Percentiles rank a stretch among this genome's conserved stretches.
Evolutionary conservation across 495 filamentous ascomycete genomes (phyloP).

Genomic region (Stereocaulon alpinum): DNA sequence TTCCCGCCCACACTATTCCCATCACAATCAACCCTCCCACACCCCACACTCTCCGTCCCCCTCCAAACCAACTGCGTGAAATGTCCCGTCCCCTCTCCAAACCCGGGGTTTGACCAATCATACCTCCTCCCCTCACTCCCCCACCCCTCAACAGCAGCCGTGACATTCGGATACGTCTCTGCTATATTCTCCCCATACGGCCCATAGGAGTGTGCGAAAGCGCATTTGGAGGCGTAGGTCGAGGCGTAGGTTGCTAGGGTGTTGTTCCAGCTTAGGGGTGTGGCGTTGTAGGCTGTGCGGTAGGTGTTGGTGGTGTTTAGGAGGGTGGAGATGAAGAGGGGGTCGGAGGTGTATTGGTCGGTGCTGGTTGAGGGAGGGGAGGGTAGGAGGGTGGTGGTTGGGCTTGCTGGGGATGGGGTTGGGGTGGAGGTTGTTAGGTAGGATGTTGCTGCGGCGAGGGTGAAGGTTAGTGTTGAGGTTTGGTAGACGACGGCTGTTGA

Average conservation of each 20-base stretch:
- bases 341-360: constrained; percentile 39
- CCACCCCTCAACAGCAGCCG: constrained; percentile 55
- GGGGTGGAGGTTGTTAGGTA: neutral
- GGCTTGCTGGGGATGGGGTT: neutral
- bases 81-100: constrained; percentile 61
- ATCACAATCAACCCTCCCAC: constrained; percentile 49
- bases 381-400: neutral
- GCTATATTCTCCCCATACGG: constrained; percentile 75
- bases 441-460: neutral
- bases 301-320: constrained; percentile 60
- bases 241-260: constrained; percentile 47
- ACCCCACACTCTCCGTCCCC: constrained; percentile 58
- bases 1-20: constrained; percentile 23
- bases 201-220: constrained; percentile 53
- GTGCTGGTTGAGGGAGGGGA: constrained; percentile 23
- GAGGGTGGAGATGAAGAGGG: constrained; percentile 44
- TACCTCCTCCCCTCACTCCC: constrained; percentile 52
- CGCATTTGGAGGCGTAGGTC: constrained; percentile 43
- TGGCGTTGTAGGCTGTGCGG: constrained; percentile 53
- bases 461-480: constrained; percentile 6
- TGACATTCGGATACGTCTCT: constrained; percentile 51
- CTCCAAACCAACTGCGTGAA: constrained; percentile 82
- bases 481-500: constrained; percentile 4
- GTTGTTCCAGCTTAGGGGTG: constrained; percentile 52
- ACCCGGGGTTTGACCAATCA: constrained; percentile 45